Conservation (phyloP, 225 moss, liverwort and hornwort genomes). For the Anthoceros angustus region DNA sequence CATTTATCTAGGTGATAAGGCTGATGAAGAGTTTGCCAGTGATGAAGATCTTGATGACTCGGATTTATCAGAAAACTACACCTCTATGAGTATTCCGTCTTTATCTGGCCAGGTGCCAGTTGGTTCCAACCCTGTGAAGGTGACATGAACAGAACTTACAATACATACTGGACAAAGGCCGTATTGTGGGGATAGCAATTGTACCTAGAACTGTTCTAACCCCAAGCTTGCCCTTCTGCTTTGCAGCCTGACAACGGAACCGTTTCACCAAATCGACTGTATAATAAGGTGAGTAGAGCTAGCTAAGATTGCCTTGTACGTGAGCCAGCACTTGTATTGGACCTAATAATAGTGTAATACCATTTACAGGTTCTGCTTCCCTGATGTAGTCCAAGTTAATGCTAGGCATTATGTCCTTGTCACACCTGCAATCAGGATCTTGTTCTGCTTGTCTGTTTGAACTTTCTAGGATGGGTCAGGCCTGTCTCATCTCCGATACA, state of each 20-base stretch:
- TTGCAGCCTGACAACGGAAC: constrained; percentile 9
- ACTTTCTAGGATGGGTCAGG: constrained; percentile 23
- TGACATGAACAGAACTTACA: neutral
- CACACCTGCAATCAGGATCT: neutral
- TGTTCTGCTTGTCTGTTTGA: constrained; percentile 4
- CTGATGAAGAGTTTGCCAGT: constrained; percentile 38
- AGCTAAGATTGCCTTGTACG: too few species aligned
- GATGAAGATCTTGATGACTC: constrained; percentile 51
- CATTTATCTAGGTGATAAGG: constrained; percentile 27
- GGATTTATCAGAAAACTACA: constrained; percentile 32
- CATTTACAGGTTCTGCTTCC: neutral
- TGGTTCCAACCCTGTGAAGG: constrained; percentile 24
- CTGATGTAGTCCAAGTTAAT: neutral
- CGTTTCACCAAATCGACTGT: constrained; percentile 4
- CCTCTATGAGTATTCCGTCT: constrained; percentile 13
- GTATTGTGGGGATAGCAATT: neutral
- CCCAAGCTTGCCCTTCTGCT: neutral
- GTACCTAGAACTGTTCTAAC: too few species aligned
- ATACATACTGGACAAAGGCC: neutral
- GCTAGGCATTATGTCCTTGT: neutral
- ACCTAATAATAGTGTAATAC: neutral
- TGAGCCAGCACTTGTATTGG: neutral
- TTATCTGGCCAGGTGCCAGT: constrained; percentile 22
- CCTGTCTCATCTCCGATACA: constrained; percentile 34
- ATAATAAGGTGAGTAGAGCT: neutral